These are phyloP conservation scores for Tilletia walkeri DNA, from an alignment of 1,284 basidiomycete species.

Conservation along the genomic window DNA sequence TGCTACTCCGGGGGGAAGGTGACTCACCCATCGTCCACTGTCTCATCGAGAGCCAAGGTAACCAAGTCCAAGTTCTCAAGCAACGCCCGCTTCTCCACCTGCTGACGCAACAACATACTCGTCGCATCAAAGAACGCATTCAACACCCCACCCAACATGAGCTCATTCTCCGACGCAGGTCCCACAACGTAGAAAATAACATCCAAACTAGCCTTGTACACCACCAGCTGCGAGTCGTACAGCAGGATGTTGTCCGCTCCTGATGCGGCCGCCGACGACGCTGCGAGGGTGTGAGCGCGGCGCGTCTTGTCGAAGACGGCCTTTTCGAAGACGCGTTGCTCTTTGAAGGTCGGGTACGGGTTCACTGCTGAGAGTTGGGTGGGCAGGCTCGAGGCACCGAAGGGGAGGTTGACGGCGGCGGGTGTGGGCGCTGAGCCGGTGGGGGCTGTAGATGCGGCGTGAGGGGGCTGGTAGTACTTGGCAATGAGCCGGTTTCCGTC, in stretches of 20 bases:
- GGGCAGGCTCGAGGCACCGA: conserved; percentile 15
- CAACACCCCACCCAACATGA: conserved; percentile 86
- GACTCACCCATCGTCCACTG: conserved; percentile 91
- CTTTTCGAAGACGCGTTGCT: conserved; percentile 94
- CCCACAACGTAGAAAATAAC: conserved; percentile 93
- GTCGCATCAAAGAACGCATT: conserved; percentile 82
- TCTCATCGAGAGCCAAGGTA: conserved; percentile 90
- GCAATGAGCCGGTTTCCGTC: conserved; percentile 91
- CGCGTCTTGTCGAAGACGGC: conserved; percentile 79
- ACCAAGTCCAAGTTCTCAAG: conserved; percentile 94
- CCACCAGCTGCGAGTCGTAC: conserved; percentile 82
- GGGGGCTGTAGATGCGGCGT: conserved; percentile 56
- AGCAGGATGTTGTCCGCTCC: conserved; percentile 74
- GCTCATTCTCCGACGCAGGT: conserved; percentile 84
- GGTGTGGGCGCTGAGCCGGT: conserved; percentile 34
- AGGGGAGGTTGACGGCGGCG: conserved; percentile 21
- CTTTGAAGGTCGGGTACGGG: conserved; percentile 73
- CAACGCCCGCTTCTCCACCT: conserved; percentile 91
- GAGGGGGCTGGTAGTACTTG: conserved; percentile 85
- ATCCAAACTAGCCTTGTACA: conserved; percentile 91
- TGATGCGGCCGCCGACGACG: conserved; percentile 9
- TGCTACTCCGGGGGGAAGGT: background rate
- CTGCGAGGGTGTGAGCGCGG: conserved; percentile 19
- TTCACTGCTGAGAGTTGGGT: conserved; percentile 57
- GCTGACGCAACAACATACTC: conserved; percentile 78